Evolutionary conservation across 371 early-diverging fungal genomes (phyloP), one percentile per base, ranked within the genome.

Genomic region (Zopfochytrium polystomum): DNA sequence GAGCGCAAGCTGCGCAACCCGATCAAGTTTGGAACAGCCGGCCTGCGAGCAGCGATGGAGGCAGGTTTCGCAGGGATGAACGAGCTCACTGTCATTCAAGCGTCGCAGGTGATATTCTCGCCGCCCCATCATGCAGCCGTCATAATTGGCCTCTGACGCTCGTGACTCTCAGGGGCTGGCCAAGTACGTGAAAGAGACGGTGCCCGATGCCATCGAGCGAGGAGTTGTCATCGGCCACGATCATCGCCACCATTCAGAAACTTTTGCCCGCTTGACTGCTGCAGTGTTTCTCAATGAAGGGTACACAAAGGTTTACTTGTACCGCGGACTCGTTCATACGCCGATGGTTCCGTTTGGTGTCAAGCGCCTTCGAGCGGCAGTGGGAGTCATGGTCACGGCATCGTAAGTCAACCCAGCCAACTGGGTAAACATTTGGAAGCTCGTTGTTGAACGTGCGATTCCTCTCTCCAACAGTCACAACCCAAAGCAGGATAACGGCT

Each of bases 351-450:
- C 75, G n/a, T 96, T 88, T 72, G 87, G 89, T 23, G 89, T 96
- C 58, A 85, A 85, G 63, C 74, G 80, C 23, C 67, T 87, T 30
- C 71, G 77, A 9, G 91, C 93, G 2, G 83, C 89, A 18, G 89
- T 90, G 62, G 99, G 99, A 58, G 81, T 98, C 62, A 96, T 98
- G 95, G 88, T 99, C 52, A 99, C 99, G 7, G 99, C 98, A 22
- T 92, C 91, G 60, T 60, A 42, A 60, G 60, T 52, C n/a, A n/a
- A n/a, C n/a, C n/a, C n/a, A n/a, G n/a, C n/a, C n/a, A n/a, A n/a
- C n/a, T n/a, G n/a, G n/a, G 27, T 13, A 13, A 51, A 13, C 30
- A 27, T 51, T 18, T 29, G 7, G 5, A 27, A 6, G 30, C 3
- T 51, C 52, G 26, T 43, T 6, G 78, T 96, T 60, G n/a, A n/a